Base-by-base conservation (phyloP, 2,329 filamentous ascomycete species). In the Shiraia sp. region DNA sequence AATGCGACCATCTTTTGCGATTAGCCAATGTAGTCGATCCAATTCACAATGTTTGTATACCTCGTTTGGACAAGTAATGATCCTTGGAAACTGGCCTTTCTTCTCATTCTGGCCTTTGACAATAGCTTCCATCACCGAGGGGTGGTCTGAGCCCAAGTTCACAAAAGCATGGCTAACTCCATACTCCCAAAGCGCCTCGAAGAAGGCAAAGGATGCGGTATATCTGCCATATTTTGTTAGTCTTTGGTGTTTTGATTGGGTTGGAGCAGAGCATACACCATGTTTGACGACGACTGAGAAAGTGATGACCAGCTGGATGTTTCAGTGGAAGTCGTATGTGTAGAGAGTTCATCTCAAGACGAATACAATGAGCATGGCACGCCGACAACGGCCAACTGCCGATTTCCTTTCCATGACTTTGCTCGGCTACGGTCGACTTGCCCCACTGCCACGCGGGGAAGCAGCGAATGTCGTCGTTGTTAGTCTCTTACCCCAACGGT, bases 21-120 rank as follows among this genome's bases (percentile, higher is more conserved):
- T 56, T 17, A 54, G 47, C 17, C 26, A 16, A 4, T 27, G 3
- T 14, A 9, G 41, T n/a, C 17, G 10, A 25, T n/a, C 25, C 15
- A 15, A 8, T 14, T 8, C 15, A 13, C n/a, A 30, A n/a, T 13
- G 17, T 7, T 22, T 48, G 12, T 50, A 10, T 73, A 87, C 85
- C 78, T 91, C 87, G 52, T 89, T 89, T 0, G 87, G 87, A 61
- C 87, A 90, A 16, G 87, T 91, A 42, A 91, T 86, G 47, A 90
- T 86, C 40, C 76, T 79, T 2, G 87, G 87, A 45, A 90, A 90
- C 13, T 79, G 74, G 25, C 74, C 80, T 37, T 76, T 76, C 50
- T 78, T 81, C 59, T 88, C 85, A 42, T 80, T 81, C 58, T 88
- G 83, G 14, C 85, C 86, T 61, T 87, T 87, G 50, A 88, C 83